phyloP scores from a whole-genome alignment of 192 early-diverging fungal species.

The Podila epicladia region DNA sequence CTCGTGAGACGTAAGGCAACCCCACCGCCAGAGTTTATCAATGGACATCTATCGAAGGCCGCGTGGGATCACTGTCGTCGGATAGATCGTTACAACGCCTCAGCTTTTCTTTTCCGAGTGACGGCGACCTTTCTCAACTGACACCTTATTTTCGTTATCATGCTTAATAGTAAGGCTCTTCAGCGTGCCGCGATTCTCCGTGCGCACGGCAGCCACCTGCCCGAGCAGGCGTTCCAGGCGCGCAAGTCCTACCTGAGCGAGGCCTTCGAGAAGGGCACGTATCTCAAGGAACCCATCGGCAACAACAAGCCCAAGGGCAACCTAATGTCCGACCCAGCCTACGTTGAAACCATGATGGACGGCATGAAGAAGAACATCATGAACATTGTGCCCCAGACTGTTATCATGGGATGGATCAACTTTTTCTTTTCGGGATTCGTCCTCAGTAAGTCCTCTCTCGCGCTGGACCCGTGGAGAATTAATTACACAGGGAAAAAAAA shows the following conservation, averaged over 20 bases:
- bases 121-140: no score
- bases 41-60: background rate
- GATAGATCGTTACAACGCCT: background rate
- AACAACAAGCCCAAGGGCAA: slow-evolving; percentile 71
- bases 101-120: background rate
- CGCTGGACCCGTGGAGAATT: background rate
- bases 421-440: slow-evolving; percentile 99
- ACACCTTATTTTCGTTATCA: background rate
- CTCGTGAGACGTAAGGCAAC: slow-evolving; percentile 76
- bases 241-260: slow-evolving; percentile 78
- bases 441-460: slow-evolving; percentile 70
- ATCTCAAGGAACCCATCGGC: slow-evolving; percentile 85
- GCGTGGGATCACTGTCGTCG: background rate
- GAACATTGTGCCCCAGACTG: slow-evolving; percentile 97
- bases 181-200: slow-evolving; percentile 77
- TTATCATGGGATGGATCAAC: slow-evolving; percentile 99
- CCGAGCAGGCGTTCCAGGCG: slow-evolving; percentile 72
- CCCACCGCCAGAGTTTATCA: background rate
- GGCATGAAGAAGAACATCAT: slow-evolving; percentile 98
- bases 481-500: background rate
- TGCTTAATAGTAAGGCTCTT: slow-evolving; percentile 69
- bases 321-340: slow-evolving; percentile 91
- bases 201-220: slow-evolving; percentile 73
- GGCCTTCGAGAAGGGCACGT: slow-evolving; percentile 84
- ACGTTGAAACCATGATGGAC: slow-evolving; percentile 97